Base-by-base conservation (phyloP, 495 filamentous ascomycete species). In the Pyronema domesticum region DNA sequence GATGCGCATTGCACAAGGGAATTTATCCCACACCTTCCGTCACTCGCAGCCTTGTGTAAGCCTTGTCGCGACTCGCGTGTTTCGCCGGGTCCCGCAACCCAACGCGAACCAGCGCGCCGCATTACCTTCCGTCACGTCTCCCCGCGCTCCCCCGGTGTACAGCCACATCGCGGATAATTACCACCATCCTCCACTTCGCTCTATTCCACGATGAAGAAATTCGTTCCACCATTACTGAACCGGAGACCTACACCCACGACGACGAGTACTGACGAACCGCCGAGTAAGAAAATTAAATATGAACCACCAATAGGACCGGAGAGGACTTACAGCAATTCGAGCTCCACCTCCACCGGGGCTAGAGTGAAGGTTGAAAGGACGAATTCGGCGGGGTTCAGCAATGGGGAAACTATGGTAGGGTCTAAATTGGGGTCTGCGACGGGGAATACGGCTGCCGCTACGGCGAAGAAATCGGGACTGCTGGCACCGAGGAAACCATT, bases 401-500 rank as follows among this genome's bases (percentile, higher is more conserved):
- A 6, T 52, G 6, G 17, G 3, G 11, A 5, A 4, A 34, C 49
- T 37, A 14, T 15, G 30, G 42, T 52, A 5, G 9, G 39, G 11
- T n/a, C 42, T 51, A 45, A 34, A 50, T 46, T 51, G 33, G 37
- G 1, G 23, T 30, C 23, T 30, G 5, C 23, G 23, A 30, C 5
- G 23, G 23, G 23, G 23, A 30, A 30, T 30, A 30, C 23, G 1
- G n/a, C 9, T 19, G 44, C 34, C 35, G 46, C 59, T 40, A 35
- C 50, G 13, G 35, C 35, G 36, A 43, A 53, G 30, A 53, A 53
- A 42, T 14, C 37, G 23, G 23, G 23, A 30, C 5, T 30, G 5
- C 23, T 30, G 23, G 23, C 23, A 30, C 23, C 23, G 2, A 30
- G 74, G 30, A 73, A 72, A 43, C 74, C 75, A 37, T 62, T 78